These are phyloP conservation scores for Ceratocystis diversiconidia DNA, from an alignment of 2,329 filamentous ascomycete genomes.

Conservation along the genomic window DNA sequence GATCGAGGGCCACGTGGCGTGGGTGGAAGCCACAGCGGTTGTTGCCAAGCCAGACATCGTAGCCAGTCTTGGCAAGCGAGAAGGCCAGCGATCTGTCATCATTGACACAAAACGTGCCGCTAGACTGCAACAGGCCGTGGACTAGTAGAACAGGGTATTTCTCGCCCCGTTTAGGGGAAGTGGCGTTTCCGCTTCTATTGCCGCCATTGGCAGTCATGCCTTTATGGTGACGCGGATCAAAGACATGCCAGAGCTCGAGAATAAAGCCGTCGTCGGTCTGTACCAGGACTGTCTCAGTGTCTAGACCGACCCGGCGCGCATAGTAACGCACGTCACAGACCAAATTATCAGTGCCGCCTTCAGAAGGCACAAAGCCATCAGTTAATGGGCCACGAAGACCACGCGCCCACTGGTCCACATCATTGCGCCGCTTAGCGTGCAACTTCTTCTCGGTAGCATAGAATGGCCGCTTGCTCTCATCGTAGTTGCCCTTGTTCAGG, in stretches of 20 bases:
- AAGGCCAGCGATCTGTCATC: conserved; percentile 85
- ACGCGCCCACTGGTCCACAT: conserved; percentile 45
- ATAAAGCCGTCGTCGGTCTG: conserved; percentile 92
- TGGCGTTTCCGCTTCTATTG: not conserved
- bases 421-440: conserved; percentile 39
- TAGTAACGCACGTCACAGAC: conserved; percentile 74
- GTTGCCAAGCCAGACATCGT: conserved; percentile 91
- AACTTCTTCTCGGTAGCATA: conserved; percentile 56
- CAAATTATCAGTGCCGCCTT: conserved; percentile 67
- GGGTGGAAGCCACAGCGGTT: conserved; percentile 80
- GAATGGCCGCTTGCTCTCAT: conserved; percentile 53
- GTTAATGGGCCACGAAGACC: conserved; percentile 18
- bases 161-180: not conserved
- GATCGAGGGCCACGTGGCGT: conserved; percentile 54
- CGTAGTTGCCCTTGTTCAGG: conserved; percentile 40
- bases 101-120: conserved; percentile 78
- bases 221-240: conserved; percentile 60
- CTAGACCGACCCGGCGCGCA: conserved; percentile 71
- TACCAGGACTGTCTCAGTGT: conserved; percentile 69
- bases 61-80: conserved; percentile 80
- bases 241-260: conserved; percentile 78
- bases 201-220: not conserved
- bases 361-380: conserved; percentile 52
- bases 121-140: conserved; percentile 75
- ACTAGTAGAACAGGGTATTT: conserved; percentile 78